A percentile compares a stretch with the other conserved stretches of the same genome.
Evolutionary conservation across 345 rosid genomes (phyloP).

Genomic region (Hibiscus tridactylites): DNA sequence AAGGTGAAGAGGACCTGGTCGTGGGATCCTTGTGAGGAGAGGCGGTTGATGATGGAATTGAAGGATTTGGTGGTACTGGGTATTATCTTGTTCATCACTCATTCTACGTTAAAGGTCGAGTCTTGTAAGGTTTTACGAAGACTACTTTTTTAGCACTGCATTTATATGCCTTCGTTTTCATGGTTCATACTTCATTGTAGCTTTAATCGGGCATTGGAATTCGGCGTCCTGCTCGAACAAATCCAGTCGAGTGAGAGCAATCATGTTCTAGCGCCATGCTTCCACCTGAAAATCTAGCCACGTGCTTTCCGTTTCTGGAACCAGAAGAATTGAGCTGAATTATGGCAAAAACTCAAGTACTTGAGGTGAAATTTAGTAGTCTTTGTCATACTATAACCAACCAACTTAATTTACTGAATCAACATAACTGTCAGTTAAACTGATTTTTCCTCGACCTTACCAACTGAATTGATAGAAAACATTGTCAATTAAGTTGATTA

Average conservation of each 20-base stretch:
- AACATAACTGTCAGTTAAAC: too few relatives aligned
- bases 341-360: background rate
- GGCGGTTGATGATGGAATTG: conserved; percentile 27
- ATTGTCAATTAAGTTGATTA: too few relatives aligned
- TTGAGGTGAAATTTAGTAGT: background rate
- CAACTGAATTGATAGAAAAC: too few relatives aligned
- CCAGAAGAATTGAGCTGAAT: background rate
- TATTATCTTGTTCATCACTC: conserved; percentile 26
- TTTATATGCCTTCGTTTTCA: background rate
- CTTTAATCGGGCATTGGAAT: background rate
- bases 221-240: background rate
- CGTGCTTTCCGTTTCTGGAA: background rate
- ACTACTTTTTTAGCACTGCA: background rate
- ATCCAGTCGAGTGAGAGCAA: background rate
- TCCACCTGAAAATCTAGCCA: background rate
- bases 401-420: too few relatives aligned
- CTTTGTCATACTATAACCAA: too few relatives aligned
- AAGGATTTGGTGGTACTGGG: conserved; percentile 25
- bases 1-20: conserved; percentile 24
- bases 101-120: background rate
- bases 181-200: background rate
- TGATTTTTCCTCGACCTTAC: too few relatives aligned
- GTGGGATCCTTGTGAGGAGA: conserved; percentile 33
- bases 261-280: background rate
- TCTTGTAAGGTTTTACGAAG: background rate